Evolutionary conservation across 176 grass and related monocot species (phyloP), one percentile per base, ranked within the genome.

Genomic region (Leersia perrieri): DNA sequence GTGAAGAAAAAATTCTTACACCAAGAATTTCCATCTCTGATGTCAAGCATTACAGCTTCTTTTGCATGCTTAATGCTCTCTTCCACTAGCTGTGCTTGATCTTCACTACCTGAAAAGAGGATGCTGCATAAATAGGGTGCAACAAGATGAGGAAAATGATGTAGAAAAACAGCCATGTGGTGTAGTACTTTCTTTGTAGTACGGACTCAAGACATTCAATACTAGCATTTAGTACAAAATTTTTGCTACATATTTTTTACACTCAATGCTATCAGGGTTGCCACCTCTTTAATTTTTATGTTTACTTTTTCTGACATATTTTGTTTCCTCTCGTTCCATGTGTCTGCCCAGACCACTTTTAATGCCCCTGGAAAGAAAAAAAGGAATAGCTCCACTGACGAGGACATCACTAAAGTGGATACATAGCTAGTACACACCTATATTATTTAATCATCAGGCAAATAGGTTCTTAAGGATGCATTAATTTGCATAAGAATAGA

Each of bases 21-120:
- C 95, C 95, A 98, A 44, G 92, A 98, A 91, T 98, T 89, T 65
- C 95, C 95, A 81, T 98, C 95, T 84, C 82, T 93, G 74, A 98
- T 92, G 75, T 98, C 95, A 77, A 98, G 65, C 81, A 92, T 81
- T 75, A 94, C 88, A 78, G 92, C 95, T 89, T 98, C 92, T 89
- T 92, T 98, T 81, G 90, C 95, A 39, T 98, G 92, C 75, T 83
- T 91, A 85, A 98, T 94, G 83, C 95, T 98, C 86, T 93, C 95
- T 92, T 94, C 92, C 42, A 94, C 83, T 80, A 94, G 79, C 45
- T 71, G 23, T 14, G 28, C 49, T 85, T 89, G 88, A 62, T 92
- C 85, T 89, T 85, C 95, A 73, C 84, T 81, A 23, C 88, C 95
- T 98, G 61, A 87, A 61, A 66, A 85, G 51, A 18, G 4, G 60